Base-by-base conservation (phyloP, 2,329 filamentous ascomycete species). In the Thelonectria olida region DNA sequence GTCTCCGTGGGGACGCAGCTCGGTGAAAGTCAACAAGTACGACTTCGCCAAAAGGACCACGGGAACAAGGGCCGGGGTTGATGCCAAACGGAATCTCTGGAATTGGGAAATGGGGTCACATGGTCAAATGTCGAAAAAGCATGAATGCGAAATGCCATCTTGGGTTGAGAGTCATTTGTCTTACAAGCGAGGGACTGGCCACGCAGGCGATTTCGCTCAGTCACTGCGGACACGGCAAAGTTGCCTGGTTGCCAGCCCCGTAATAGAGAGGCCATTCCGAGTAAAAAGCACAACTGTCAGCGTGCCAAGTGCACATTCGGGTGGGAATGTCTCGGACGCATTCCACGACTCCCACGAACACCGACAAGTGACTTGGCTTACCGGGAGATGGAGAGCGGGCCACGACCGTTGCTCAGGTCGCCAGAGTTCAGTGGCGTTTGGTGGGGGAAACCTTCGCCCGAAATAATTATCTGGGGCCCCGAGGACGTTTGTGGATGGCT, bases 151-250 rank as follows among this genome's bases (percentile, higher is more conserved):
- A 28, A 55, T 27, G 10, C 12, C 27, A 41, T 42, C n/a, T 28
- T 22, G 51, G 28, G 39, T 58, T 58, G 28, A 58, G 54, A 58
- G 48, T 48, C 41, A 41, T 15, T 36, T 17, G 9, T n/a, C 28
- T 13, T 8, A 22, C 36, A 42, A n/a, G n/a, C n/a, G n/a, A 51
- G 15, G 47, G 54, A 23, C 22, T 51, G 47, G n/a, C n/a, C n/a
- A n/a, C n/a, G n/a, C n/a, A n/a, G n/a, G n/a, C n/a, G n/a, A n/a
- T n/a, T n/a, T n/a, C n/a, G n/a, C n/a, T n/a, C n/a, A n/a, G n/a
- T n/a, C n/a, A n/a, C n/a, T 34, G 31, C 15, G 31, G 31, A 15
- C 31, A 34, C 12, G 31, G 31, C 12, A 34, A 34, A 15, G 4
- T 34, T 10, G 12, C 31, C 31, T 34, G 31, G 31, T 34, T 3